Evolutionary conservation across 73 alveolate species (phyloP).

Genomic region (Uronychia setigera): DNA sequence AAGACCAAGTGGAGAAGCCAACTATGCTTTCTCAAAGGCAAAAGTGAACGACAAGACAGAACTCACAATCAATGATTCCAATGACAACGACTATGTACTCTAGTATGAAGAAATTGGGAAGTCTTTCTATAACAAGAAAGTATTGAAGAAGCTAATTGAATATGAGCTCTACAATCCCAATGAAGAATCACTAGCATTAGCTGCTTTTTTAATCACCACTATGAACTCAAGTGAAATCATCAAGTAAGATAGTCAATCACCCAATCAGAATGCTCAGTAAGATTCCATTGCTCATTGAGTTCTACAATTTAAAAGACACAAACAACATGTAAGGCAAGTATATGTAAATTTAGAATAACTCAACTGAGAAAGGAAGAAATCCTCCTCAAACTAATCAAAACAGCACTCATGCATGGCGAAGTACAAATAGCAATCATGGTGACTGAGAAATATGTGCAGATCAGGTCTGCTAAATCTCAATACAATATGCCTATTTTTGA

Average conservation of each 20-base stretch:
- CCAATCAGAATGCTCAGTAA: too few relatives aligned
- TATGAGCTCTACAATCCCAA: neutral
- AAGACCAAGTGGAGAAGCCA: neutral
- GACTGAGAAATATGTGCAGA: neutral
- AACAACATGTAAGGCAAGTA: neutral
- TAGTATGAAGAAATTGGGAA: neutral
- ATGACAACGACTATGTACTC: neutral
- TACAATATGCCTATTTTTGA: neutral
- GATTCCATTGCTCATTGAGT: too few relatives aligned
- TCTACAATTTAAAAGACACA: neutral
- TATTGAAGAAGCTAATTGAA: constrained; percentile 1
- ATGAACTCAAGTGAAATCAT: too few relatives aligned
- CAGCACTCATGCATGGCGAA: constrained; percentile 13
- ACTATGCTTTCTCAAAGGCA: neutral
- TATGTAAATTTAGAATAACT: neutral
- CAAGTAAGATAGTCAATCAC: too few relatives aligned
- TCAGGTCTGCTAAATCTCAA: neutral
- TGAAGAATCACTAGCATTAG: constrained; percentile 12
- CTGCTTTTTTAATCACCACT: neutral
- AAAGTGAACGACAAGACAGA: too few relatives aligned
- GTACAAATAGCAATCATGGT: constrained; percentile 34
- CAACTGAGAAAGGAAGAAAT: neutral
- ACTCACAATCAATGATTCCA: neutral
- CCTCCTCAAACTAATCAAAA: neutral
- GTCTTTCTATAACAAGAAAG: constrained; percentile 14